Conservation (phyloP, 1,284 basidiomycete species). For the Schizopora paradoxa region DNA sequence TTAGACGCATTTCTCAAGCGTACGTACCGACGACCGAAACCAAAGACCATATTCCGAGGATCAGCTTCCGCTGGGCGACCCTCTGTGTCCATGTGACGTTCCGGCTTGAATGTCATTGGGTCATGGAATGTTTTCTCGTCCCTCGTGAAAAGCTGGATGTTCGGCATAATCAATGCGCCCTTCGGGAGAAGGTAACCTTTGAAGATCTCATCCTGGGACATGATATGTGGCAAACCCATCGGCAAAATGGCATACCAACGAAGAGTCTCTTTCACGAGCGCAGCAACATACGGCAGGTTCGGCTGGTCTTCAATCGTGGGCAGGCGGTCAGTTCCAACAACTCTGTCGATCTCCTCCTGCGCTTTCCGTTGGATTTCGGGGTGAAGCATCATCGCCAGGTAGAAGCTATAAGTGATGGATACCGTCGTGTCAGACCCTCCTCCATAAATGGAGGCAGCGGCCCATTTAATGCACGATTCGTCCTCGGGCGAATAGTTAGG, state of each 20-base stretch:
- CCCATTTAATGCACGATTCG: slow-evolving; percentile 19
- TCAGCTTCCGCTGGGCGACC: slow-evolving; percentile 11
- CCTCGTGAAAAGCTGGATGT: slow-evolving; percentile 17
- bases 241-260: slow-evolving; percentile 24
- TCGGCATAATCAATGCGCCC: slow-evolving; percentile 18
- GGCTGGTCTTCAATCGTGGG: slow-evolving; percentile 26
- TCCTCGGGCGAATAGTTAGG: slow-evolving; percentile 6
- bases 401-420: slow-evolving; percentile 17
- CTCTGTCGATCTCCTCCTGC: slow-evolving; percentile 26
- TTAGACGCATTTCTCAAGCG: neutral
- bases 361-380: slow-evolving; percentile 21
- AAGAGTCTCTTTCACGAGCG: slow-evolving; percentile 24
- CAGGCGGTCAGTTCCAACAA: slow-evolving; percentile 23
- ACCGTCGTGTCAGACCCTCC: slow-evolving; percentile 19
- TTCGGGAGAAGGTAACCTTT: slow-evolving; percentile 21
- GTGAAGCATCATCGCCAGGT: slow-evolving; percentile 21
- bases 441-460: slow-evolving; percentile 17
- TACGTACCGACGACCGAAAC: slow-evolving; percentile 19
- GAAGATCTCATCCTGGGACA: slow-evolving; percentile 19
- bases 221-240: slow-evolving; percentile 21
- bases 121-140: slow-evolving; percentile 19
- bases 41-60: slow-evolving; percentile 13
- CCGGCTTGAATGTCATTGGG: slow-evolving; percentile 20
- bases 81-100: slow-evolving; percentile 19
- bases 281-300: slow-evolving; percentile 25